Percentiles rank a stretch among this genome's conserved stretches.
These are phyloP conservation scores for Corynespora cassiicola DNA, from an alignment of 2,329 filamentous ascomycete species.

Conservation along the genomic window DNA sequence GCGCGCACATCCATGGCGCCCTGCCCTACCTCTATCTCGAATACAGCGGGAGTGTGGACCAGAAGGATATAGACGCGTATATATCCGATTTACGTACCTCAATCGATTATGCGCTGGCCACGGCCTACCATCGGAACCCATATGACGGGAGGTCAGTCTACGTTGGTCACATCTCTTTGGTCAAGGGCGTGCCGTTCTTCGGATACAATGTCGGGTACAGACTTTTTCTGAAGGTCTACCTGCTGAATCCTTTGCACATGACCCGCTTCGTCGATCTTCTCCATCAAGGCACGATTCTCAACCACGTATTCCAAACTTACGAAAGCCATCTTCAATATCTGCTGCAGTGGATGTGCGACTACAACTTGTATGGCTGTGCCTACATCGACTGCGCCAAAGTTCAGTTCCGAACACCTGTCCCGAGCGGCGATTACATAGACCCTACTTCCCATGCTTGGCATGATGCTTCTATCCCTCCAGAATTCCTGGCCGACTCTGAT, in stretches of 20 bases:
- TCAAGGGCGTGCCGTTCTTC: slow-evolving; percentile 95
- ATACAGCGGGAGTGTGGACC: slow-evolving; percentile 75
- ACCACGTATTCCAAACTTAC: slow-evolving; percentile 84
- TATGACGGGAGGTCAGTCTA: slow-evolving; percentile 73
- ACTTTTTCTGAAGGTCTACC: slow-evolving; percentile 92
- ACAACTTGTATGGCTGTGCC: slow-evolving; percentile 93
- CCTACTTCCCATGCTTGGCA: slow-evolving; percentile 77
- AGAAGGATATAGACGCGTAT: slow-evolving; percentile 72
- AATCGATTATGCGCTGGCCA: slow-evolving; percentile 87
- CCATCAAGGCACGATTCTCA: slow-evolving; percentile 86
- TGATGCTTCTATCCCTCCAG: slow-evolving; percentile 69
- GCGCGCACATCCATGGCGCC: slow-evolving; percentile 92
- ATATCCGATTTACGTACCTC: slow-evolving; percentile 81
- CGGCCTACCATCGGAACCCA: slow-evolving; percentile 81
- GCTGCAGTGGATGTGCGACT: slow-evolving; percentile 97
- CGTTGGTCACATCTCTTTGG: slow-evolving; percentile 87
- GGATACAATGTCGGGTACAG: slow-evolving; percentile 93
- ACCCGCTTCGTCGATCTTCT: slow-evolving; percentile 87
- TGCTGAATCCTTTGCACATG: slow-evolving; percentile 87
- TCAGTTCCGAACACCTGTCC: slow-evolving; percentile 78
- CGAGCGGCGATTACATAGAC: slow-evolving; percentile 69
- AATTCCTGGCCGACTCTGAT: slow-evolving; percentile 66
- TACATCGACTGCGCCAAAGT: slow-evolving; percentile 78
- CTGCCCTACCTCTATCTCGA: slow-evolving; percentile 96
- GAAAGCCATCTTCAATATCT: slow-evolving; percentile 93